Evolutionary conservation across 2,329 filamentous ascomycete species (phyloP), one percentile per base, ranked within the genome.

Genomic region (Fusarium pininemorale): DNA sequence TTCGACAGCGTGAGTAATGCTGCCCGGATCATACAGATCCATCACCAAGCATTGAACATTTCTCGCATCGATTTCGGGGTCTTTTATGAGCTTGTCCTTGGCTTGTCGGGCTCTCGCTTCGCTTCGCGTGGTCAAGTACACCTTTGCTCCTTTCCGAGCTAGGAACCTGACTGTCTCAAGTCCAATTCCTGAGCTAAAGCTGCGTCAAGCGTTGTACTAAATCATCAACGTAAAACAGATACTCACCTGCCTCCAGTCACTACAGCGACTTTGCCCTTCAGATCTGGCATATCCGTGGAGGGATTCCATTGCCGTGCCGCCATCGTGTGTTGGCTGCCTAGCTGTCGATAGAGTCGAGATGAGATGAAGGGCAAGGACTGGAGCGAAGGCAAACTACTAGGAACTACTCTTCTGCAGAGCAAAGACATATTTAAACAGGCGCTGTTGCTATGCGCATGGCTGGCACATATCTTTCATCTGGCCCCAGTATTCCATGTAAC

Each of bases 61-160:
- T 0, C 6, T 7, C 10, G 14, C 1, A 9, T 48, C 13, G 20
- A 30, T 30, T 2, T 0, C 28, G 3, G 28, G 0, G 10, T 50
- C 10, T 18, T n/a, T 18, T 0, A 5, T 13, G 0, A 50, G 20
- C 6, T 13, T 50, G 5, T 50, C 28, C 1, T 2, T 30, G 14
- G 47, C 22, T 18, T 32, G 28, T 13, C 7, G 28, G 3, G 28
- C 47, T 32, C 7, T 13, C 0, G 22, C 14, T 18, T 50, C 47
- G 3, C 11, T 50, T 6, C 28, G 22, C 4, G 47, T 32, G 0
- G 28, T 51, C 4, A 32, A 24, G 3, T 51, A 51, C 22, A 35
- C 48, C 11, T 14, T 51, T 5, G 30, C 30, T 24, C 48, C 28
- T 1, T 51, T 35, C 2, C 4, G 22, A 35, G 48, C 48, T 1